Base-by-base conservation (phyloP, 768 basidiomycete species). In the Suillus tomentosus region DNA sequence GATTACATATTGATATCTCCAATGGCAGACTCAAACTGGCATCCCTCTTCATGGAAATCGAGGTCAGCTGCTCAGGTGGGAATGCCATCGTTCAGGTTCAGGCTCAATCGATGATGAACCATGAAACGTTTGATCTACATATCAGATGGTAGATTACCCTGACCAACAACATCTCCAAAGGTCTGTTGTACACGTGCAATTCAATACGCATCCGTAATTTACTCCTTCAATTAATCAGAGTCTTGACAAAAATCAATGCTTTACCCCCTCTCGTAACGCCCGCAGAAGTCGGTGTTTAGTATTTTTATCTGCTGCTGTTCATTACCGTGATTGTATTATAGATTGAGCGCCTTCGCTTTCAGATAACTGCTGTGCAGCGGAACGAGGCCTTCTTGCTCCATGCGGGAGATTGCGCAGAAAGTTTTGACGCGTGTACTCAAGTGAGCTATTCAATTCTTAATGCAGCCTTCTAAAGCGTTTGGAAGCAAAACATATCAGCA, bases 321-420 rank as follows among this genome's bases (percentile, higher is more conserved):
- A 69, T 79, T 8, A 65, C 47, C 13, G 47, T 24, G 22, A 48
- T 66, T 19, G 61, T 67, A 8, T 22, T 15, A 48, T 64, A 92
- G 92, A 90, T 94, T 72, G 91, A 94, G 74, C 85, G 94, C 11
- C 81, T 98, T 62, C 84, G 94, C 58, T 82, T 87, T 72, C 94
- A 96, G 66, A 80, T 98, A 22, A 79, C 82, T 40, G 86, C 86
- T 42, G 95, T 96, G 3, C 91, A 97, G 69, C 82, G 82, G 22
- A 92, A 94, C 66, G 87, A 96, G 70, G 95, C 94, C 0, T 99
- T 99, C 77, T 82, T 99, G 43, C 84, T 99, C 3, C 97, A 99
- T 66, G 97, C 97, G 0, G 97, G 97, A 2, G 97, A 99, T 72
- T 99, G 97, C 70, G 95, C 94, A n/a, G 94, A 96, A 76, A 91